phyloP scores from a whole-genome alignment of 2,329 filamentous ascomycete genomes.

The Xylaria sp. region DNA sequence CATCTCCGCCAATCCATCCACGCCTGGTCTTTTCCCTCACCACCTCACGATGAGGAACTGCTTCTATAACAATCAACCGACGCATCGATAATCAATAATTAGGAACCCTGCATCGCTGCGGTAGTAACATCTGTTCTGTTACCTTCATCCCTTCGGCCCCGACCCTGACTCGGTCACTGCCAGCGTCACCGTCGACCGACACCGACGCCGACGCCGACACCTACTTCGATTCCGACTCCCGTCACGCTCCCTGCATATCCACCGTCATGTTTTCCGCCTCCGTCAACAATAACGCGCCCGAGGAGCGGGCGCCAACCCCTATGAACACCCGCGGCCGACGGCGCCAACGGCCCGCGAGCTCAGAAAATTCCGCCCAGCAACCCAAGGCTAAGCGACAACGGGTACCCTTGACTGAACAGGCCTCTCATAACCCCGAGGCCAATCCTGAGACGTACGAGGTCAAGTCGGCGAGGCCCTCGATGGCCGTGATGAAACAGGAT shows the following conservation, averaged over 20 bases:
- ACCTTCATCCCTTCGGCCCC: constrained; percentile 2
- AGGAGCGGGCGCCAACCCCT: constrained; percentile 42
- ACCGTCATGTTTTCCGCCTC: constrained; percentile 63
- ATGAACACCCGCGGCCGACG: constrained; percentile 63
- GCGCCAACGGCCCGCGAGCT: constrained; percentile 61
- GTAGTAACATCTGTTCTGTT: constrained; percentile 15
- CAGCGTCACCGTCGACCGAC: constrained; percentile 11
- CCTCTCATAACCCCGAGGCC: constrained; percentile 55
- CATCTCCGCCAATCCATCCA: constrained; percentile 8
- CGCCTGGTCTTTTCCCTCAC: constrained; percentile 2
- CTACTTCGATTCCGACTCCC: constrained; percentile 5
- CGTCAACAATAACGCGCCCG: constrained; percentile 51
- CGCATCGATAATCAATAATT: constrained; percentile 29
- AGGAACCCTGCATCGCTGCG: constrained; percentile 3
- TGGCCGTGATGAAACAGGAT: constrained; percentile 49
- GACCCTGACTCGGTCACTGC: constrained; percentile 4
- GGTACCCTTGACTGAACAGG: constrained; percentile 59
- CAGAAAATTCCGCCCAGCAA: constrained; percentile 57
- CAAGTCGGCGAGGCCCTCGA: constrained; percentile 55
- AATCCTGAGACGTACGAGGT: constrained; percentile 59
- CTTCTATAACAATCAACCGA: constrained; percentile 26
- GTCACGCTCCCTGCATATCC: constrained; percentile 17
- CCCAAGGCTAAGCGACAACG: constrained; percentile 68
- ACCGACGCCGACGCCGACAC: constrained; percentile 18
- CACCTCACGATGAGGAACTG: constrained; percentile 27